Percentiles rank a stretch among this genome's conserved stretches.
phyloP scores from a whole-genome alignment of 768 basidiomycete genomes.

The Pleurotus eryngii region DNA sequence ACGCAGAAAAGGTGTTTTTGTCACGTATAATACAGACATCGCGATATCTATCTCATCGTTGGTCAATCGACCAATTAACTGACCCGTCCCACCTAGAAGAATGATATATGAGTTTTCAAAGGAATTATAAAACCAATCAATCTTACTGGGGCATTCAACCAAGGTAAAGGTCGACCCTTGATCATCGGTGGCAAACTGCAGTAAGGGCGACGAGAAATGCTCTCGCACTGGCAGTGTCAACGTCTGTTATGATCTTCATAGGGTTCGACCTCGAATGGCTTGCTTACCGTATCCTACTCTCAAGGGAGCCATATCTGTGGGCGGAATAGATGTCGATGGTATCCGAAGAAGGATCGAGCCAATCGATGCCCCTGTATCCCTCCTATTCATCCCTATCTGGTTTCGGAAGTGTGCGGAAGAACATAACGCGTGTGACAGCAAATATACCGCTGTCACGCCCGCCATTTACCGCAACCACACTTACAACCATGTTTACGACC shows the following conservation, averaged over 20 bases:
- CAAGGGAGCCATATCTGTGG: not conserved
- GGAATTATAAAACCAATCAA: conserved; percentile 7
- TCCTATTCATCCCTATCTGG: no score
- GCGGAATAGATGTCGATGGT: no score
- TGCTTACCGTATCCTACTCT: conserved; percentile 1
- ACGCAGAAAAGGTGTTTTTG: no score
- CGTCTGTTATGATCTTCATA: not conserved
- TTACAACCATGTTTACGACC: conserved; percentile 38
- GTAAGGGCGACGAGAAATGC: conserved; percentile 89
- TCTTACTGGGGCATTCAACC: conserved; percentile 84
- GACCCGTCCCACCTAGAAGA: conserved; percentile 77
- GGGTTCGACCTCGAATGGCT: not conserved
- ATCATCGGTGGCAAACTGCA: conserved; percentile 77
- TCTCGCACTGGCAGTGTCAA: conserved; percentile 54
- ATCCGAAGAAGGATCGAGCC: no score
- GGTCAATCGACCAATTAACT: conserved; percentile 71
- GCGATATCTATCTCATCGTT: conserved; percentile 80
- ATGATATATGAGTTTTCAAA: conserved; percentile 8
- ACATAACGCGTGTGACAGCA: conserved; percentile 3
- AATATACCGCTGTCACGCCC: conserved; percentile 6
- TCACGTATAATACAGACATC: conserved; percentile 45
- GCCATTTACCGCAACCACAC: not conserved
- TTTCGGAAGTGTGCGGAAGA: conserved; percentile 6
- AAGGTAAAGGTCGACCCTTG: conserved; percentile 72
- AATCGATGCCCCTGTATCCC: no score